Base-by-base conservation (phyloP, 495 filamentous ascomycete genomes). In the Hypoxylon perforatum region DNA sequence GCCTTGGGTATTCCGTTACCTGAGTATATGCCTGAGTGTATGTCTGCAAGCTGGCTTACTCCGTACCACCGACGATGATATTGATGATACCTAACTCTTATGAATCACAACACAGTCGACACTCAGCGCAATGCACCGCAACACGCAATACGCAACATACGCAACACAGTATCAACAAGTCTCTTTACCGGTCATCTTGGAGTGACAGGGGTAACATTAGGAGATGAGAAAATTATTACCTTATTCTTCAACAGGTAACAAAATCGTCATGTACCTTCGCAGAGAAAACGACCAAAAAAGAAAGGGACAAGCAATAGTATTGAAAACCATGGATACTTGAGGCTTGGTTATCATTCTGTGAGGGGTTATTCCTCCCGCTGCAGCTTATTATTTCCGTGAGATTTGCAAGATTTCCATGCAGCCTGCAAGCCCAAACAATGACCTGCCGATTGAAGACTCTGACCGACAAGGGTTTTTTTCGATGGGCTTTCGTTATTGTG, bases 391-490 rank as follows among this genome's bases (percentile, higher is more conserved):
- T 62, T 62, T 67, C 48, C 45, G 56, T 25, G 51, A 69, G 65
- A 69, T 54, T 69, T 48, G 56, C 61, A 65, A 69, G 56, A 65
- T 69, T 33, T 64, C 28, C 22, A 69, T 69, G 66, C 66, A 69
- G 50, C 33, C 50, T 69, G 56, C 66, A 57, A 41, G 56, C 18
- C 51, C 51, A 48, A 53, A 46, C 45, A 63, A 61, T 61, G 60
- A 69, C 66, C 66, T 69, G 66, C 66, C 66, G 66, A 61, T 69
- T 69, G 66, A 69, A 69, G 66, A 65, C 39, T 65, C 59, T 59
- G 15, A 30, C 66, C 57, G 66, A 61, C 66, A 69, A 61, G 66
- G 66, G 30, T 33, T 33, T 28, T 33, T 28, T 69, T 61, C 41
- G 51, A 52, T 35, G 46, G 48, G 3, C 30, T n/a, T n/a, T 44